Evolutionary conservation across 1,284 basidiomycete genomes (phyloP).

Genomic region (Boletus sp.): DNA sequence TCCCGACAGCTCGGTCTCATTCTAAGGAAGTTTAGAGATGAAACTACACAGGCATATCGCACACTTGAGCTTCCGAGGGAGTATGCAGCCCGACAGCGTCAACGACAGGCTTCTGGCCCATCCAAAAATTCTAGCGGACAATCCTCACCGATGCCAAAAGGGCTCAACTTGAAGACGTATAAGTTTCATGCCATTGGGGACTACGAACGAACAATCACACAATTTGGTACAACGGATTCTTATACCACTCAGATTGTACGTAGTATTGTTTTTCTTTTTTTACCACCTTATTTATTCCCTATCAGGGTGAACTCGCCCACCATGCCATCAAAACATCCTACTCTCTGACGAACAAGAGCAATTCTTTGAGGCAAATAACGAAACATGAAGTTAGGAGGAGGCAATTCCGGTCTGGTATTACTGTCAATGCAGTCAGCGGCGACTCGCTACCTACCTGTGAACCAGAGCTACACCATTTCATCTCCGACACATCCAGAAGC

Average conservation of each 20-base stretch:
- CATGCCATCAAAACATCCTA: slow-evolving; percentile 38
- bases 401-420: slow-evolving; percentile 1
- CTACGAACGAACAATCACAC: slow-evolving; percentile 35
- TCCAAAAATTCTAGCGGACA: background rate
- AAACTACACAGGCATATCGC: background rate
- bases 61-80: slow-evolving; percentile 9
- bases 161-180: slow-evolving; percentile 18
- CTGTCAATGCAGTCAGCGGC: background rate
- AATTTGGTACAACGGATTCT: background rate
- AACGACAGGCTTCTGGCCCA: background rate
- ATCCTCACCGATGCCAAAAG: slow-evolving; percentile 2
- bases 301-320: slow-evolving; percentile 42
- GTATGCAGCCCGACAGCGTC: background rate
- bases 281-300: background rate
- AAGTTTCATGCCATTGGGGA: slow-evolving; percentile 44
- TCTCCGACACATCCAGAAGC: slow-evolving; percentile 1
- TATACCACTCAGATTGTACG: slow-evolving; percentile 19
- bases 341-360: slow-evolving; percentile 32
- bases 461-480: slow-evolving; percentile 15
- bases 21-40: no score
- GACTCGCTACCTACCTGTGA: background rate
- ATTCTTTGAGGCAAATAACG: slow-evolving; percentile 32
- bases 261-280: background rate
- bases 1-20: no score
- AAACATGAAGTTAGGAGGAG: slow-evolving; percentile 13